Evolutionary conservation across 768 basidiomycete genomes (phyloP).

Genomic region (Tephrocybe sp.): DNA sequence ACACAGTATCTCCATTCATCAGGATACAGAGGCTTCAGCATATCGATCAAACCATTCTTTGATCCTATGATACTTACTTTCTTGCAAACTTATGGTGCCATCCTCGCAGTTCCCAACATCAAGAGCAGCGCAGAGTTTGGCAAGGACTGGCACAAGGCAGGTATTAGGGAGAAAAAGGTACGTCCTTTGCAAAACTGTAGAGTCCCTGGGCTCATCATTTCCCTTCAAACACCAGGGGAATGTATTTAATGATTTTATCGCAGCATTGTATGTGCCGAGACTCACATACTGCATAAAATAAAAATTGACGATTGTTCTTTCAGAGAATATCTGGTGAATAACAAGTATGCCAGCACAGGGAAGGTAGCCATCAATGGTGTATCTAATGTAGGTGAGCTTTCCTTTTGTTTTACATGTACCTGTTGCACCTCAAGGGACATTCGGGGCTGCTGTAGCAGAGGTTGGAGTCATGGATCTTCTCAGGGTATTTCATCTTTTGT

Average conservation of each 20-base stretch:
- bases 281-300: background rate
- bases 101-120: slow-evolving; percentile 59
- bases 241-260: slow-evolving; percentile 81
- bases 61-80: slow-evolving; percentile 70
- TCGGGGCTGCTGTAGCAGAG: slow-evolving; percentile 78
- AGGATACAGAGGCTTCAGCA: slow-evolving; percentile 81
- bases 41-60: slow-evolving; percentile 72
- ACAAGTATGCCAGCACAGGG: slow-evolving; percentile 63
- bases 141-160: slow-evolving; percentile 80
- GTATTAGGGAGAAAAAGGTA: slow-evolving; percentile 69
- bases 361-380: slow-evolving; percentile 79
- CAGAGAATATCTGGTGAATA: slow-evolving; percentile 72
- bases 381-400: slow-evolving; percentile 70
- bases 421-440: slow-evolving; percentile 61
- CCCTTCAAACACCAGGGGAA: slow-evolving; percentile 44
- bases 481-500: slow-evolving; percentile 43
- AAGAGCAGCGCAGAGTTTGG: slow-evolving; percentile 79
- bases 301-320: background rate
- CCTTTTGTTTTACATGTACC: background rate
- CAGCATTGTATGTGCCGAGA: slow-evolving; percentile 59
- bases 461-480: slow-evolving; percentile 81
- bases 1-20: background rate
- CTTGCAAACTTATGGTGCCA: slow-evolving; percentile 64
- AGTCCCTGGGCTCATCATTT: slow-evolving; percentile 4
- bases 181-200: slow-evolving; percentile 4